Conservation (phyloP, 2,329 filamentous ascomycete genomes). For the Tothia fuscella region DNA sequence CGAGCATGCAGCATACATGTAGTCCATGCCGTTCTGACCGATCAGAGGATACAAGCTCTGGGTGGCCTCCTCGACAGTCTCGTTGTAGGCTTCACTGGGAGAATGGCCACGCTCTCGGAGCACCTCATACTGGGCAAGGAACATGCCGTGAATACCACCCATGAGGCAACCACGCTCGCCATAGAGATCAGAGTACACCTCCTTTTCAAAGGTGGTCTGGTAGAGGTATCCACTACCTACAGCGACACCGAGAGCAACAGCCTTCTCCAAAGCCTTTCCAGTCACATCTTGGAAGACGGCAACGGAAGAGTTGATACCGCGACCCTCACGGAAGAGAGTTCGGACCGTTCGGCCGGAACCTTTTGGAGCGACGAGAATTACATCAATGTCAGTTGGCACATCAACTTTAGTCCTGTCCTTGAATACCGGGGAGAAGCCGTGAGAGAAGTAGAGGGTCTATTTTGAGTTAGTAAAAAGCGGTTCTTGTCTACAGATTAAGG, state of each 20-base stretch:
- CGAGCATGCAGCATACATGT: constrained; percentile 99
- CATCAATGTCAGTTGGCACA: constrained; percentile 87
- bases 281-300: constrained; percentile 98
- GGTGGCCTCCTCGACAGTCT: constrained; percentile 99
- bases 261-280: constrained; percentile 96
- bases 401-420: constrained; percentile 99
- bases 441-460: constrained; percentile 98
- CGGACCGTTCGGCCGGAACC: constrained; percentile 97
- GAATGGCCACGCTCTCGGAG: constrained; percentile 96
- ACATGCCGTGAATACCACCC: constrained; percentile 99
- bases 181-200: constrained; percentile 99
- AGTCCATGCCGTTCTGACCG: constrained; percentile 97
- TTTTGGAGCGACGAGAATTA: constrained; percentile 99
- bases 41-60: constrained; percentile 97
- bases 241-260: constrained; percentile 89
- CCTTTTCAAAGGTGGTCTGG: constrained; percentile 99
- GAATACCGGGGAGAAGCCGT: constrained; percentile 99
- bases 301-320: constrained; percentile 98
- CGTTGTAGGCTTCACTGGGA: constrained; percentile 98
- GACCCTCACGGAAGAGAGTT: constrained; percentile 96
- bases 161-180: constrained; percentile 99
- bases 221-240: constrained; percentile 98
- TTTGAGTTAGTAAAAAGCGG: constrained; percentile 10
- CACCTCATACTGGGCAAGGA: constrained; percentile 99
- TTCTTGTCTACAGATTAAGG: neutral